phyloP scores from a whole-genome alignment of 2,329 filamentous ascomycete species.

The Colletotrichum lindemuthianum region DNA sequence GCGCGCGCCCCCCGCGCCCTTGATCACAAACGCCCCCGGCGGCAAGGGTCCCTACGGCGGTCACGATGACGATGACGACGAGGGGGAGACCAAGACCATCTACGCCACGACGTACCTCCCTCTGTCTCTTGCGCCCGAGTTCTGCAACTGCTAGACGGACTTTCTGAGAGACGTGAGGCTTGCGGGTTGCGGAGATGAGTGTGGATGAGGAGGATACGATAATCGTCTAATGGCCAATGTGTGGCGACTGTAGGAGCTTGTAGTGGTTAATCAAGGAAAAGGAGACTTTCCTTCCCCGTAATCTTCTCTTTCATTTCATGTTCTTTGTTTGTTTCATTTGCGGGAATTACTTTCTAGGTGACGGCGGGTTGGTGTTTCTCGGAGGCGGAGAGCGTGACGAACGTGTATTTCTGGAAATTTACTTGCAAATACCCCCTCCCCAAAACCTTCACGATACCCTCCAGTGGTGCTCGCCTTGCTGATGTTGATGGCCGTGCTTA shows the following conservation, averaged over 20 bases:
- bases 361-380: background rate
- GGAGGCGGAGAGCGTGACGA: constrained; percentile 2
- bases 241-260: background rate
- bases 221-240: background rate
- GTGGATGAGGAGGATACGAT: no score
- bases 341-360: no score
- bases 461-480: background rate
- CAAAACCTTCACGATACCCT: background rate
- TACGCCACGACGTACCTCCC: constrained; percentile 33
- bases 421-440: constrained; percentile 7
- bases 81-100: constrained; percentile 22
- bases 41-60: constrained; percentile 1
- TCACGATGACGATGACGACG: constrained; percentile 11
- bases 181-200: background rate
- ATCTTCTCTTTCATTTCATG: no score
- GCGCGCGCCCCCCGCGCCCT: constrained; percentile 11
- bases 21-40: constrained; percentile 18
- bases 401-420: constrained; percentile 7
- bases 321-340: no score
- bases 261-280: no score
- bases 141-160: constrained; percentile 20
- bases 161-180: background rate
- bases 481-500: background rate
- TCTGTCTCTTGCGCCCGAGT: constrained; percentile 23
- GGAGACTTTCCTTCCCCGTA: no score